Conservation (phyloP, 768 basidiomycete genomes). For the Tephrocybe sp. region DNA sequence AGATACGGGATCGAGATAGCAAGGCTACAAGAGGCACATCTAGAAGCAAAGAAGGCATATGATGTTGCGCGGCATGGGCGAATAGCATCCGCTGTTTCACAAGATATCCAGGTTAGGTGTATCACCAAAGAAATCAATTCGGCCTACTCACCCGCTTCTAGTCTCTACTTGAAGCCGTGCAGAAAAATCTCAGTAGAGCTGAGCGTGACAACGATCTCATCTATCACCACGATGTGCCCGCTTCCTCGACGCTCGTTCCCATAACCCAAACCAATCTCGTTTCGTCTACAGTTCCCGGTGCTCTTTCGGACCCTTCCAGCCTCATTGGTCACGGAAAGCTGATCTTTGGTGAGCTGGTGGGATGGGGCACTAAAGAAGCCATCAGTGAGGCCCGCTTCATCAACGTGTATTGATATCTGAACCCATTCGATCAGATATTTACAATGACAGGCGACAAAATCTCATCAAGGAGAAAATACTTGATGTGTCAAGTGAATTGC, state of each 20-base stretch:
- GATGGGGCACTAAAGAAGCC: conserved; percentile 88
- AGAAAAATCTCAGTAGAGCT: conserved; percentile 67
- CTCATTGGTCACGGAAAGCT: conserved; percentile 52
- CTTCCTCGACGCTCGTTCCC: conserved; percentile 61
- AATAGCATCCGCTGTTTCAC: conserved; percentile 61
- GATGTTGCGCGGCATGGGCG: conserved; percentile 64
- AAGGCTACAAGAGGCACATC: conserved; percentile 68
- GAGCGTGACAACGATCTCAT: conserved; percentile 94
- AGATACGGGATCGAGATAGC: conserved; percentile 91
- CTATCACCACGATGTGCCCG: conserved; percentile 86
- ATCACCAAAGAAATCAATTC: no score
- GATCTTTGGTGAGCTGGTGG: conserved; percentile 73
- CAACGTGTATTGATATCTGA: neutral
- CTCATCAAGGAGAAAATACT: conserved; percentile 69
- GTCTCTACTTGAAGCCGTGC: conserved; percentile 76
- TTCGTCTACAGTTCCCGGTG: conserved; percentile 54
- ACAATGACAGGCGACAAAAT: conserved; percentile 76
- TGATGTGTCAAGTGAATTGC: conserved; percentile 59
- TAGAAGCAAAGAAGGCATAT: conserved; percentile 67
- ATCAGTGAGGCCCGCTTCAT: conserved; percentile 57
- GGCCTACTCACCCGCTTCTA: no score
- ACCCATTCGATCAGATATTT: conserved; percentile 59
- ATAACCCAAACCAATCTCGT: conserved; percentile 71
- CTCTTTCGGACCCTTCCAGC: conserved; percentile 57
- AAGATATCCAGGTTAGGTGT: conserved; percentile 80